A percentile compares a stretch with the other conserved stretches of the same genome.
These are phyloP conservation scores for Ailanthus altissimus DNA, from an alignment of 345 rosid species.

Conservation along the genomic window DNA sequence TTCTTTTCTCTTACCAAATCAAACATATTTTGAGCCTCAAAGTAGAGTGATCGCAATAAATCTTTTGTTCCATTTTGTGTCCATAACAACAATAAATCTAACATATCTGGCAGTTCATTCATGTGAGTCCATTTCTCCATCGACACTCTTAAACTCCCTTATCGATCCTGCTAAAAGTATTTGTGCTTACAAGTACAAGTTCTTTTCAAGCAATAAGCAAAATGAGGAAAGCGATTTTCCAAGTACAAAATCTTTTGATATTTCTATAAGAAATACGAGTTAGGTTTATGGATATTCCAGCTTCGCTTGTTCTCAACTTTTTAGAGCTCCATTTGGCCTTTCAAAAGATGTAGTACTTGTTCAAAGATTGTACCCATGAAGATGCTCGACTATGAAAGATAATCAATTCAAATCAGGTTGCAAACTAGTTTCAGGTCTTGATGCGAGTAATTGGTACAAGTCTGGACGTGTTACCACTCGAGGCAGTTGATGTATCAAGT, in stretches of 20 bases:
- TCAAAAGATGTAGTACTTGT: constrained; percentile 55
- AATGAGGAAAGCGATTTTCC: constrained; percentile 53
- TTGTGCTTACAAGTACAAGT: constrained; percentile 40
- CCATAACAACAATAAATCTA: too few relatives aligned
- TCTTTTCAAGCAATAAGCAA: constrained; percentile 46
- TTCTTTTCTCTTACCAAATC: too few relatives aligned
- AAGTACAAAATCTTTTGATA: constrained; percentile 43
- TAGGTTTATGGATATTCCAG: constrained; percentile 28
- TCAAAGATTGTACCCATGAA: constrained; percentile 63
- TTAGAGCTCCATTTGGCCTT: constrained; percentile 71
- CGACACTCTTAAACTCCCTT: constrained; percentile 57
- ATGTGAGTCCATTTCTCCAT: constrained; percentile 42
- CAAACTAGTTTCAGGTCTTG: constrained; percentile 48
- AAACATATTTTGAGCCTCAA: too few relatives aligned
- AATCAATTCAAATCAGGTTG: constrained; percentile 54
- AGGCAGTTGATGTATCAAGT: constrained; percentile 37
- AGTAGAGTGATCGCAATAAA: too few relatives aligned
- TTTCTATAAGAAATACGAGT: constrained; percentile 52
- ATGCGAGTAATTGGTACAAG: constrained; percentile 50
- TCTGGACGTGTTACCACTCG: constrained; percentile 62
- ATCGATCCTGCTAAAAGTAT: constrained; percentile 44
- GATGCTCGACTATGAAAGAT: constrained; percentile 64
- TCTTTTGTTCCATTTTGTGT: too few relatives aligned
- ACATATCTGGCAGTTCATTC: constrained; percentile 67
- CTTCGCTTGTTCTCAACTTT: constrained; percentile 42